These are phyloP conservation scores for Candida sp. DNA, from an alignment of 1,139 yeast species.

Conservation along the genomic window DNA sequence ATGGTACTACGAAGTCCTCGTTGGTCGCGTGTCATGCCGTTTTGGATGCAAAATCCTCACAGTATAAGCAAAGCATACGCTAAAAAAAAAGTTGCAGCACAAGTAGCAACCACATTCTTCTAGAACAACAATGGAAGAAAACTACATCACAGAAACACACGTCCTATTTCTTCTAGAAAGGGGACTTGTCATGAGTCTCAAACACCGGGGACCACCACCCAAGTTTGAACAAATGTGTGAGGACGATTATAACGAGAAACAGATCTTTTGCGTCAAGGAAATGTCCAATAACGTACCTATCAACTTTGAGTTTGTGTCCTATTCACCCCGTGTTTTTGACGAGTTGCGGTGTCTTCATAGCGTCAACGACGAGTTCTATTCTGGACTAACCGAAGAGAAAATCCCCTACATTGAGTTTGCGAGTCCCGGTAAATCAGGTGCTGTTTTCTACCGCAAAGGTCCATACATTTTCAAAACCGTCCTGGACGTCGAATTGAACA, in stretches of 20 bases:
- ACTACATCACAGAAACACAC: background rate
- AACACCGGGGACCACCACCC: background rate
- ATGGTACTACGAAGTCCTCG: too few relatives aligned
- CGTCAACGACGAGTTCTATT: background rate
- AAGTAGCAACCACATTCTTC: background rate
- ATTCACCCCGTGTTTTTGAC: background rate
- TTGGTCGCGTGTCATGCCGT: too few relatives aligned
- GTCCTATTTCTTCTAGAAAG: background rate
- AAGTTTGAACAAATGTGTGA: background rate
- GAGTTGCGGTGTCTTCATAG: background rate
- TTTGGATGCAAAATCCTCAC: too few relatives aligned
- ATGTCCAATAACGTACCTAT: too few relatives aligned
- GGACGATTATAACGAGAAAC: background rate
- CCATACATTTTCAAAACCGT: background rate
- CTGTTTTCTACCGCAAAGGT: background rate
- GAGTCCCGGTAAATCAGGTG: background rate
- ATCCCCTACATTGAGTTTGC: background rate
- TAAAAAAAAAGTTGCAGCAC: background rate
- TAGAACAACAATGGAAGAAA: background rate
- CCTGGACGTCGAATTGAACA: background rate
- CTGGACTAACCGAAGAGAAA: background rate
- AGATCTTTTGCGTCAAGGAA: background rate
- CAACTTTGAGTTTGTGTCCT: background rate
- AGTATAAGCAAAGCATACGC: too few relatives aligned
- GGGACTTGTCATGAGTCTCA: background rate